Evolutionary conservation across 805 yeast species (phyloP).

Genomic region (Wickerhamiella sergipiensis): DNA sequence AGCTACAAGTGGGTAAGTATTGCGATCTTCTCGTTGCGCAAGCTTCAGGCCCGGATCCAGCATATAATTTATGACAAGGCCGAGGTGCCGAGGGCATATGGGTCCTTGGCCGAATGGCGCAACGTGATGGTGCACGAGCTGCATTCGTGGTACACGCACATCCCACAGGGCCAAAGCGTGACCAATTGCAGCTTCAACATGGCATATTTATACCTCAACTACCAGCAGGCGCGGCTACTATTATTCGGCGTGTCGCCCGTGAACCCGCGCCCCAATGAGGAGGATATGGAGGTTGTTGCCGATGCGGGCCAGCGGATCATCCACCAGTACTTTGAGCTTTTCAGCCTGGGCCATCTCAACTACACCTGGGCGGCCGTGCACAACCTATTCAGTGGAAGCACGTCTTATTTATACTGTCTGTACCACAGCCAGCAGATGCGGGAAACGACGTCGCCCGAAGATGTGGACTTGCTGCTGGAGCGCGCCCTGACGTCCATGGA

Average conservation of each 20-base stretch:
- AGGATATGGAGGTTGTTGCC: conserved; percentile 43
- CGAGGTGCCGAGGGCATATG: conserved; percentile 53
- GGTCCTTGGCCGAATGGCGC: conserved; percentile 49
- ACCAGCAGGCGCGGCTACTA: conserved; percentile 57
- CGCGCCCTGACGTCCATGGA: conserved; percentile 8
- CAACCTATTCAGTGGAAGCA: conserved; percentile 78
- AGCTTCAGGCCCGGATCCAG: conserved; percentile 66
- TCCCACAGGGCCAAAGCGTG: conserved; percentile 41
- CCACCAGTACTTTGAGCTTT: conserved; percentile 44
- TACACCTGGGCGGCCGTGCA: conserved; percentile 92
- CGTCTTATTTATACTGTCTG: conserved; percentile 64
- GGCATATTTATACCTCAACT: conserved; percentile 60
- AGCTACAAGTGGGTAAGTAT: conserved; percentile 57
- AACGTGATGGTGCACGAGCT: conserved; percentile 35
- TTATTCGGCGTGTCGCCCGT: conserved; percentile 70
- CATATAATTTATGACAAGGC: conserved; percentile 52
- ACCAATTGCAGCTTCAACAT: conserved; percentile 66
- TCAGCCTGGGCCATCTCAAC: conserved; percentile 45
- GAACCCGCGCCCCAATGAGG: conserved; percentile 37
- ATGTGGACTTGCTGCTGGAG: conserved; percentile 9
- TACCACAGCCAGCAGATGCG: conserved; percentile 53
- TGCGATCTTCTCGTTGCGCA: conserved; percentile 54
- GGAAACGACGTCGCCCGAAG: conserved; percentile 27
- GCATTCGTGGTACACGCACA: conserved; percentile 45
- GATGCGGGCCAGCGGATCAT: conserved; percentile 58